A percentile compares a stretch with the other conserved stretches of the same genome.
phyloP scores from a whole-genome alignment of 768 basidiomycete species.

The Phanerochaete sordida region DNA sequence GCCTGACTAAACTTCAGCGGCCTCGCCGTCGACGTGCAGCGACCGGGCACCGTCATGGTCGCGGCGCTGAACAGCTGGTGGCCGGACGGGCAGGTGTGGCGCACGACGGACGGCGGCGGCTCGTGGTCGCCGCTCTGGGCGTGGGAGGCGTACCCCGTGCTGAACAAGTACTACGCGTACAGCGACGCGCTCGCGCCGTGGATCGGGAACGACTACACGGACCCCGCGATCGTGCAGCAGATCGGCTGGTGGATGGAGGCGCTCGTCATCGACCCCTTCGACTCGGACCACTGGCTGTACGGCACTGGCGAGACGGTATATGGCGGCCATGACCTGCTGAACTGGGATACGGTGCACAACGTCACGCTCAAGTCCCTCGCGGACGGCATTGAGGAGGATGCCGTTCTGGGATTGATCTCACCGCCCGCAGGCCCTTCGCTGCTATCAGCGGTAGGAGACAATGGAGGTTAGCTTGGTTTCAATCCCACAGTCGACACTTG shows the following conservation, averaged over 20 bases:
- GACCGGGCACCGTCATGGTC: constrained; percentile 64
- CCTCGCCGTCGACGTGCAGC: constrained; percentile 55
- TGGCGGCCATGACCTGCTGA: constrained; percentile 50
- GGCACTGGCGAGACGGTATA: constrained; percentile 67
- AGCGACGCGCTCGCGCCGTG: constrained; percentile 55
- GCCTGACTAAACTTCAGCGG: constrained; percentile 26
- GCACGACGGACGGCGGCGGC: constrained; percentile 53
- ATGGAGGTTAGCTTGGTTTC: constrained; percentile 36
- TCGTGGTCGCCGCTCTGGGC: constrained; percentile 60
- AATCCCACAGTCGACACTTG: not conserved
- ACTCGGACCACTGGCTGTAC: constrained; percentile 68
- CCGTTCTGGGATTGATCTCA: constrained; percentile 55
- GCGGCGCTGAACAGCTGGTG: constrained; percentile 47
- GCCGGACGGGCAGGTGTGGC: constrained; percentile 65
- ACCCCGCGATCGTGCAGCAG: constrained; percentile 43
- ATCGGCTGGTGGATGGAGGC: constrained; percentile 76
- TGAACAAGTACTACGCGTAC: constrained; percentile 50
- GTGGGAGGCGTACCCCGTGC: constrained; percentile 44
- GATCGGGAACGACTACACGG: constrained; percentile 48
- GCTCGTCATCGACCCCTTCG: constrained; percentile 60
- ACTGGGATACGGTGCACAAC: constrained; percentile 61
- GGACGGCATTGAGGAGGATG: constrained; percentile 63
- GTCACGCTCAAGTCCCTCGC: constrained; percentile 58
- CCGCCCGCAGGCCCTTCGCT: constrained; percentile 57
- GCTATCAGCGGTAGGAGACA: constrained; percentile 53